A percentile compares a stretch with the other conserved stretches of the same genome.
These are phyloP conservation scores for Cyberlindnera meyerae DNA, from an alignment of 805 yeast genomes.

Conservation along the genomic window DNA sequence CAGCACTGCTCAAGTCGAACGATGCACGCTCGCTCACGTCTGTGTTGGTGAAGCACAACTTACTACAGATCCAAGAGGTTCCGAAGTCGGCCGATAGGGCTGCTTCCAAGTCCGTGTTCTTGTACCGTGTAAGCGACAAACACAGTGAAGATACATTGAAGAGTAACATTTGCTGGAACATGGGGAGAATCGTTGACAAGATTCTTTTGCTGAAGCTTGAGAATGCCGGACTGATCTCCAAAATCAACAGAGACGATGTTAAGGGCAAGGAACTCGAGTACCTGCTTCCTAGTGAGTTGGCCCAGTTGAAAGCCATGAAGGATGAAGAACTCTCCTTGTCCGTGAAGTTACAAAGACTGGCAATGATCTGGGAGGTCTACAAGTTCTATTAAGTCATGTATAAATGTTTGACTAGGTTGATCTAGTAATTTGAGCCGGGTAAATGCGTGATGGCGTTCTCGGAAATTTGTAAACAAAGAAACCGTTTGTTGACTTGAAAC, in stretches of 20 bases:
- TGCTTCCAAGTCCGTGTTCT: constrained; percentile 79
- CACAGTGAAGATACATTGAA: constrained; percentile 44
- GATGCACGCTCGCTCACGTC: constrained; percentile 70
- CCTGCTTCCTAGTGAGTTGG: constrained; percentile 67
- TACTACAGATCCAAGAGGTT: constrained; percentile 86
- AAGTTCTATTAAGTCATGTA: constrained; percentile 27
- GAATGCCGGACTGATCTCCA: constrained; percentile 64
- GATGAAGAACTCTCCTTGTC: constrained; percentile 50
- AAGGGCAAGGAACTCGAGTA: constrained; percentile 74
- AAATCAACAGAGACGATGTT: constrained; percentile 87
- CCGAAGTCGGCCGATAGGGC: constrained; percentile 91
- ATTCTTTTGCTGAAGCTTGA: constrained; percentile 53
- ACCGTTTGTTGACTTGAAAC: too few relatives aligned
- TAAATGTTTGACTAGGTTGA: too few relatives aligned
- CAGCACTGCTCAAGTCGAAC: constrained; percentile 72
- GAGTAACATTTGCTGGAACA: constrained; percentile 42
- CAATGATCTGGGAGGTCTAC: constrained; percentile 53
- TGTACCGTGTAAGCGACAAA: constrained; percentile 65
- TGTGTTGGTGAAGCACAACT: constrained; percentile 60
- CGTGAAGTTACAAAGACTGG: constrained; percentile 51
- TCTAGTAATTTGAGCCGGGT: not conserved
- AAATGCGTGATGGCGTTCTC: not conserved
- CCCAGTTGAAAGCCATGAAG: constrained; percentile 59
- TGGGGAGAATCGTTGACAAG: constrained; percentile 43
- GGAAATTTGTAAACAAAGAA: constrained; percentile 11